Percentiles rank a stretch among this genome's conserved stretches.
These are phyloP conservation scores for Hygrophila difformis DNA, from an alignment of 257 asterid genomes.

Conservation along the genomic window DNA sequence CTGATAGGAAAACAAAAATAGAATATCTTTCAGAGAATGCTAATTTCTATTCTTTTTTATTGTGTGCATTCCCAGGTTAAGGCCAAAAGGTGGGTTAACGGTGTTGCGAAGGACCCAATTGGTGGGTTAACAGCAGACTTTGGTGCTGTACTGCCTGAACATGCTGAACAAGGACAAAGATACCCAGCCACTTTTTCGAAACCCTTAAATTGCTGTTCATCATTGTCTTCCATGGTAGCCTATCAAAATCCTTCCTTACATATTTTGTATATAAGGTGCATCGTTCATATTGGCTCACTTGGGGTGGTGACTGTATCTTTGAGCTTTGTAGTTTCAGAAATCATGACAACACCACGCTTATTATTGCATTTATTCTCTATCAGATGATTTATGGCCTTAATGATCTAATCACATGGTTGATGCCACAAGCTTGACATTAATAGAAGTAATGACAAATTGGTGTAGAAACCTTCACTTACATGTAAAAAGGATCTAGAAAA, in stretches of 20 bases:
- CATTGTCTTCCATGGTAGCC: constrained; percentile 49
- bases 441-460: neutral
- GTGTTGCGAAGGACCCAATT: constrained; percentile 42
- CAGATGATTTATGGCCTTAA: constrained; percentile 3
- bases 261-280: constrained; percentile 6
- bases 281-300: constrained; percentile 1
- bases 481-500: constrained; percentile 1
- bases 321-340: neutral
- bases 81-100: constrained; percentile 59
- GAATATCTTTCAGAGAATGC: neutral
- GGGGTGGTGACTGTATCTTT: constrained; percentile 1
- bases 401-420: constrained; percentile 8
- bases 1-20: neutral
- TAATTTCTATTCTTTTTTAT: constrained; percentile 9
- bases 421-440: neutral
- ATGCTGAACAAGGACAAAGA: constrained; percentile 35
- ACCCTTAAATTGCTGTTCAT: constrained; percentile 59
- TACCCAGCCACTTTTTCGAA: constrained; percentile 38
- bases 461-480: neutral
- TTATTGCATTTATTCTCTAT: constrained; percentile 1
- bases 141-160: constrained; percentile 61
- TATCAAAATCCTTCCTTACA: neutral
- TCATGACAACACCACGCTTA: neutral
- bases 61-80: constrained; percentile 41
- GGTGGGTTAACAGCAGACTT: constrained; percentile 69